A percentile compares a stretch with the other conserved stretches of the same genome.
Conservation (phyloP, 1,284 basidiomycete species). For the Sanghuangporus weigelae region DNA sequence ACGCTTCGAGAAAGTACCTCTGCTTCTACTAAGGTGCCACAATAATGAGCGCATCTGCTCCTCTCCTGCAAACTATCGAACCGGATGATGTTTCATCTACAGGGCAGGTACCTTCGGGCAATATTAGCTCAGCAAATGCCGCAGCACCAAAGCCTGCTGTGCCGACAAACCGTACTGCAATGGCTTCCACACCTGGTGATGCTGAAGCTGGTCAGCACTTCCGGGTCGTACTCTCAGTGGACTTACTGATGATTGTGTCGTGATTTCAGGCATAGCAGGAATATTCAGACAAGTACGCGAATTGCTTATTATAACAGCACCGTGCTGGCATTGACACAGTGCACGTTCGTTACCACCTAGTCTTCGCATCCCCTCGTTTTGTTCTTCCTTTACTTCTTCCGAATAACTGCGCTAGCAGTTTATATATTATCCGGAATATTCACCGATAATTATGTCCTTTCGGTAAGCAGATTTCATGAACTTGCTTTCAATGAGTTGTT, state of each 20-base stretch:
- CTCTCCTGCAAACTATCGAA: conserved; percentile 15
- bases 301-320: background rate
- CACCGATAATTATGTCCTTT: conserved; percentile 85
- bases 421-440: conserved; percentile 87
- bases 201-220: conserved; percentile 60
- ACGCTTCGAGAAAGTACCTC: background rate
- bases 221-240: background rate
- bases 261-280: conserved; percentile 54
- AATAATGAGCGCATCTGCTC: conserved; percentile 17
- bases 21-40: background rate
- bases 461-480: conserved; percentile 45
- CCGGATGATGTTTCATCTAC: conserved; percentile 9
- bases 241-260: background rate
- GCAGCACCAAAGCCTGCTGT: conserved; percentile 27
- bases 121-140: conserved; percentile 10
- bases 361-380: conserved; percentile 83
- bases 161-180: conserved; percentile 43
- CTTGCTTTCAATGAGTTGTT: background rate
- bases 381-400: conserved; percentile 82
- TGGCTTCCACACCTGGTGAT: conserved; percentile 53
- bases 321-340: conserved; percentile 17
- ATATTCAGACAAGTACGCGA: conserved; percentile 65
- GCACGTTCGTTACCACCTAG: conserved; percentile 29
- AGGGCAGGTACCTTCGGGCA: conserved; percentile 3
- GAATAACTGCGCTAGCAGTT: conserved; percentile 77